Evolutionary conservation across 257 asterid genomes (phyloP).

Genomic region (Rehmannia glutinosa): DNA sequence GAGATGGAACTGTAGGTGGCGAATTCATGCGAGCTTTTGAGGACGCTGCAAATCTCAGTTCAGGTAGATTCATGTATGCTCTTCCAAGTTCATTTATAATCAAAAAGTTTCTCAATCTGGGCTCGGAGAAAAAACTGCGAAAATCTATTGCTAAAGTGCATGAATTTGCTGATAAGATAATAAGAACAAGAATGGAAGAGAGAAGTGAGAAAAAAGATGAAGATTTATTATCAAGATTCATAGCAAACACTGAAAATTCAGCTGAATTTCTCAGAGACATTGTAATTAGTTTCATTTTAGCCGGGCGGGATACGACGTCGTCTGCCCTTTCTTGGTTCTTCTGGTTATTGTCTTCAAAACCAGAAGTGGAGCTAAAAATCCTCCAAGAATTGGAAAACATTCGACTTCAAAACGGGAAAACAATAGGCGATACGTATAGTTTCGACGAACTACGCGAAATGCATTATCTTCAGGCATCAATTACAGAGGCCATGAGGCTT

Average conservation of each 20-base stretch:
- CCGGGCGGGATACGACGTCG: constrained; percentile 91
- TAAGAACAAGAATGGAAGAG: constrained; percentile 50
- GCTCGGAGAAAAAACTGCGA: constrained; percentile 53
- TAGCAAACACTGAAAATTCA: constrained; percentile 43
- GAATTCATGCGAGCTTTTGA: constrained; percentile 88
- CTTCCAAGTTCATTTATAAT: constrained; percentile 31
- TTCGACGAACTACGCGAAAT: constrained; percentile 71
- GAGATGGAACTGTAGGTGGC: constrained; percentile 47
- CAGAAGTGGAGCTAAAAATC: constrained; percentile 42
- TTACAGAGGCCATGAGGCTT: constrained; percentile 81
- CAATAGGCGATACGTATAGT: constrained; percentile 31
- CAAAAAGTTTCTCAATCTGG: constrained; percentile 52
- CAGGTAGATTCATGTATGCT: constrained; percentile 75
- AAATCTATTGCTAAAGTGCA: constrained; percentile 56
- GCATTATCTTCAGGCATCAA: constrained; percentile 87
- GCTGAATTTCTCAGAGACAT: constrained; percentile 63
- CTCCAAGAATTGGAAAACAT: constrained; percentile 39
- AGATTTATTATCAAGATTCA: constrained; percentile 73
- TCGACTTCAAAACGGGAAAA: constrained; percentile 25
- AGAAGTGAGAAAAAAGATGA: constrained; percentile 37
- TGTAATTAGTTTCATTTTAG: constrained; percentile 79
- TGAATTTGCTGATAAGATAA: constrained; percentile 65
- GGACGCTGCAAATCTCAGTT: constrained; percentile 65
- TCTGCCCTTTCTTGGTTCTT: constrained; percentile 87
- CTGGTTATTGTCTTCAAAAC: constrained; percentile 60